A percentile compares a stretch with the other conserved stretches of the same genome.
Conservation (phyloP, 2,329 filamentous ascomycete genomes). For the Epichloe gansuensis region DNA sequence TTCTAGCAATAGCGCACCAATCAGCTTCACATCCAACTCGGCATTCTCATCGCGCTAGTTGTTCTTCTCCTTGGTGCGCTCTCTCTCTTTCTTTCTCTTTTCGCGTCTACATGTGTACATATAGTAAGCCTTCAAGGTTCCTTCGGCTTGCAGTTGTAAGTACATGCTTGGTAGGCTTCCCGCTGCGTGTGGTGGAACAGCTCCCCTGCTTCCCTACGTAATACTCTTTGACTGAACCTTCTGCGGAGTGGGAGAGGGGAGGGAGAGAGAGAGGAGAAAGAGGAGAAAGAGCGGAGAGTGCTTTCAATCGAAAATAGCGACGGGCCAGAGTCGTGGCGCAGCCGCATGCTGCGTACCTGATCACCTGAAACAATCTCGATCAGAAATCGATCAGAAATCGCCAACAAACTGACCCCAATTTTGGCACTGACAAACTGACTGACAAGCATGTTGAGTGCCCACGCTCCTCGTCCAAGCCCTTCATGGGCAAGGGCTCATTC, state of each 20-base stretch:
- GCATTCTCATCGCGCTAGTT: not conserved
- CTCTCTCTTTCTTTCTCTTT: not conserved
- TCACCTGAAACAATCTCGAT: constrained; percentile 2
- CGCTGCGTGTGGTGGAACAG: not conserved
- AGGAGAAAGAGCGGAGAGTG: not conserved
- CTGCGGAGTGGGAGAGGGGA: too few relatives aligned
- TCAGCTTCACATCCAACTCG: not conserved
- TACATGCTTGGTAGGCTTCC: not conserved
- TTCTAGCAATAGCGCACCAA: not conserved
- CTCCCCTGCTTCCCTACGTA: not conserved
- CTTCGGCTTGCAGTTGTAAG: too few relatives aligned
- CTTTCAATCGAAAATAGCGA: not conserved
- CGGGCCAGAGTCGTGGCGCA: not conserved
- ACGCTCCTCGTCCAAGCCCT: not conserved
- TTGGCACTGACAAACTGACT: not conserved
- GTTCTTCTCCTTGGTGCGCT: not conserved
- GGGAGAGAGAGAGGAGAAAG: not conserved
- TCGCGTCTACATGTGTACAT: too few relatives aligned
- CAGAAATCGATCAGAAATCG: constrained; percentile 1
- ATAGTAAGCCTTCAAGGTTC: too few relatives aligned
- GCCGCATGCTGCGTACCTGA: not conserved
- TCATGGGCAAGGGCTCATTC: too few relatives aligned
- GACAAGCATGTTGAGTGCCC: not conserved
- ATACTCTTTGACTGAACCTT: not conserved
- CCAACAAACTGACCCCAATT: not conserved